A percentile compares a stretch with the other conserved stretches of the same genome.
Evolutionary conservation across 108 stramenopile genomes (phyloP).

Genomic region (Halocafeteria seosinensis): DNA sequence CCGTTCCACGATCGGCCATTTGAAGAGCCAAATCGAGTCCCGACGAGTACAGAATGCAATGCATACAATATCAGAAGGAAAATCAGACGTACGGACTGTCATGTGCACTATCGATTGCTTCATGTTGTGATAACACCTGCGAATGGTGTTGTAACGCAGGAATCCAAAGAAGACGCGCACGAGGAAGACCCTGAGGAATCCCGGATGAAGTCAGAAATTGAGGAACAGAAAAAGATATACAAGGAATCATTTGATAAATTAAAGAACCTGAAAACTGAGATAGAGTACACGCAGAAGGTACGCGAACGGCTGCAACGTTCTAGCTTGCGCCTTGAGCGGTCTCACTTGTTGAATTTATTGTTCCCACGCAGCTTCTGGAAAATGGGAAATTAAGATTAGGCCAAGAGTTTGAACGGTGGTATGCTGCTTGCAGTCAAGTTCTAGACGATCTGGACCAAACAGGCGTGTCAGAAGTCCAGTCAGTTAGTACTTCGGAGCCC

Average conservation of each 20-base stretch:
- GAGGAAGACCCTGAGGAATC: not conserved
- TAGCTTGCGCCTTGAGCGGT: no score
- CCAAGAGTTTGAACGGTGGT: not conserved
- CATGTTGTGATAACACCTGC: no score
- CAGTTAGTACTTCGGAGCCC: not conserved
- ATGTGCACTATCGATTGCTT: slow-evolving; percentile 9
- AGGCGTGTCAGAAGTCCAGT: no score
- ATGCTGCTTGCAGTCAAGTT: not conserved
- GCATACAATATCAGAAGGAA: slow-evolving; percentile 24
- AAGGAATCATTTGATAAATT: not conserved
- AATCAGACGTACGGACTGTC: slow-evolving; percentile 9
- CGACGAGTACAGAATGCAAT: slow-evolving; percentile 39
- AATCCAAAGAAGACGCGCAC: slow-evolving; percentile 12
- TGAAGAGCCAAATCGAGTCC: slow-evolving; percentile 50
- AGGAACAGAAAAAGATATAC: not conserved
- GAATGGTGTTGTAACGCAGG: slow-evolving; percentile 9
- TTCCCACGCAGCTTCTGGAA: not conserved
- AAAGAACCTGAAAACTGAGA: not conserved
- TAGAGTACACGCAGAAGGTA: slow-evolving; percentile 1
- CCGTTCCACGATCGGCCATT: slow-evolving; percentile 32
- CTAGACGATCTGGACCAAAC: not conserved
- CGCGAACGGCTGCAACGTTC: no score
- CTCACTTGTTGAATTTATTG: no score
- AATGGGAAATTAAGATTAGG: not conserved
- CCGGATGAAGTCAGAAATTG: not conserved